These are phyloP conservation scores for Crithidia acanthocephali DNA, from an alignment of 208 protist species.

Conservation along the genomic window DNA sequence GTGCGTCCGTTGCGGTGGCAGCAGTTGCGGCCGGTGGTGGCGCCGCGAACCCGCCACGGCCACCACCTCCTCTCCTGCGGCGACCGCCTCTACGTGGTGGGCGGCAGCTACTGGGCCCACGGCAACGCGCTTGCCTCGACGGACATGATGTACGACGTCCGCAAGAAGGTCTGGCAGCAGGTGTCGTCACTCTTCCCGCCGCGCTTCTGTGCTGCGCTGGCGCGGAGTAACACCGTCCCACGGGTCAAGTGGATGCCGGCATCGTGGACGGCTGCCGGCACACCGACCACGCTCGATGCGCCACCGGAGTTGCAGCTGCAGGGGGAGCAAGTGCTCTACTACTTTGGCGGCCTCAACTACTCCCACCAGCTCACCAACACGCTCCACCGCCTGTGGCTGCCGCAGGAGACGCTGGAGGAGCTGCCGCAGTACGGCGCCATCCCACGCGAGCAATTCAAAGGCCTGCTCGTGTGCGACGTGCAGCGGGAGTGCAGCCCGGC, in stretches of 20 bases:
- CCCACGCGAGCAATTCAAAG: conserved; percentile 59
- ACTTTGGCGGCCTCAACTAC: conserved; percentile 58
- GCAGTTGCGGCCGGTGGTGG: conserved; percentile 27
- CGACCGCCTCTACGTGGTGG: conserved; percentile 49
- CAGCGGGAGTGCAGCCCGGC: conserved; percentile 36
- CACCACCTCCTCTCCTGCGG: conserved; percentile 58
- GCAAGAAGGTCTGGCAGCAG: conserved; percentile 39
- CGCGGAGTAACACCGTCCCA: conserved; percentile 32
- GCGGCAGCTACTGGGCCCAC: conserved; percentile 67
- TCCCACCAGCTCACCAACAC: conserved; percentile 41
- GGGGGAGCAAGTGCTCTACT: conserved; percentile 36
- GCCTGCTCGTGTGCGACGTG: conserved; percentile 49
- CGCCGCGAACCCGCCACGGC: conserved; percentile 55
- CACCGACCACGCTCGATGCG: background rate
- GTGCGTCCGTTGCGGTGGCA: conserved; percentile 46
- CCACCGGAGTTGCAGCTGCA: background rate
- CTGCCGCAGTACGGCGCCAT: conserved; percentile 52
- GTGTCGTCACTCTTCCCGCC: conserved; percentile 40
- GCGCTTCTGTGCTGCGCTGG: conserved; percentile 50
- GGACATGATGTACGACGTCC: conserved; percentile 50
- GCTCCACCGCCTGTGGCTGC: conserved; percentile 49
- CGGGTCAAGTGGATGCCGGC: background rate
- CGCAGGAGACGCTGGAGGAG: conserved; percentile 38
- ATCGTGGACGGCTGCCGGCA: background rate
- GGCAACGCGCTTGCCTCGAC: conserved; percentile 45